Evolutionary conservation across 768 basidiomycete genomes (phyloP), one percentile per base, ranked within the genome.

Genomic region (Multifurca ochricompacta): DNA sequence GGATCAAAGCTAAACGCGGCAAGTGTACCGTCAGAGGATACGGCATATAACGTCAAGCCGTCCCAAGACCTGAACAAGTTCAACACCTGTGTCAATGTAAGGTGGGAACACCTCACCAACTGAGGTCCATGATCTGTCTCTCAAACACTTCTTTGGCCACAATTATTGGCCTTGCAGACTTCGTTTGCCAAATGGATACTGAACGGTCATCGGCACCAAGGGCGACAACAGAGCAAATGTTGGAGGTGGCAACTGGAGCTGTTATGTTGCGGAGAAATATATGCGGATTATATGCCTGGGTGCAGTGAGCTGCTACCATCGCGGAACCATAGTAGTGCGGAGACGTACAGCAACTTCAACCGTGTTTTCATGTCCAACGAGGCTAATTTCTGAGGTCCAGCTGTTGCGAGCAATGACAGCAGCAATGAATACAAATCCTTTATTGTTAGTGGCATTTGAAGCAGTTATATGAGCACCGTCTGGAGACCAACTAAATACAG

Each of bases 391-490:
- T 5, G 88, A 86, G 3, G 83, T 84, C 91, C 93, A 98, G 10
- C 85, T 78, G 43, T 83, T 85, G 30, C 94, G 78, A 0, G 88
- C 85, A 58, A 99, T 94, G 21, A 98, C 92, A 6, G 93, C 91
- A 2, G 95, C 96, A 40, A 97, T 95, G 67, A 98, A 99, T 6
- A 98, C 94, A 53, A 92, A 93, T 18, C 94, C 94, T 59, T 86
- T 84, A 63, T 90, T 91, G 67, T 97, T 98, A 48, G 93, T 97
- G 2, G 94, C 92, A 65, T 98, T 98, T 1, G 95, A 95, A 1
- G 94, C 91, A 4, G 93, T 96, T 56, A 99, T 91, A 66, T 96
- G 92, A 2, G 95, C 90, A n/a, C 96, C 96, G 65, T 98, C 96
- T 2, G 96, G 96, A 1, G 94, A 97, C 96, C 96, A 99, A 63